Evolutionary conservation across 1,284 basidiomycete genomes (phyloP), one percentile per base, ranked within the genome.

Genomic region (Puccinia hordei): DNA sequence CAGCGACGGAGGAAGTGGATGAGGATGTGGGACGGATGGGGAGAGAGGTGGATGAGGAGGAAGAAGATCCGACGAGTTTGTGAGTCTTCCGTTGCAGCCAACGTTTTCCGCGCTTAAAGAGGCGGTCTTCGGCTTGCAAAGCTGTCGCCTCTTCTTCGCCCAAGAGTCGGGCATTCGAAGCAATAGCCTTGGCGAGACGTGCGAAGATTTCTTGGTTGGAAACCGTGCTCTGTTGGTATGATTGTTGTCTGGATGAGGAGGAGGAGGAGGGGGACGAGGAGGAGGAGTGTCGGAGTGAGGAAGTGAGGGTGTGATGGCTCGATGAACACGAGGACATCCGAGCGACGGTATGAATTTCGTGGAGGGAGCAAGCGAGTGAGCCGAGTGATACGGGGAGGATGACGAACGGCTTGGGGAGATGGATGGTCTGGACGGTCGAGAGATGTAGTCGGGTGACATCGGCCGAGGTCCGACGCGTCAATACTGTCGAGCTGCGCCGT

Each of bases 331-430:
- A 46, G 0, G 76, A 41, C 65, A 69, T 79, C n/a, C 68, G 10
- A 0, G 76, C 76, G 27, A 79, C 76, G 10, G 35, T 72, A 22
- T 71, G 76, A 10, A 79, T 71, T 30, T 79, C 76, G 46, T 71
- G 68, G 4, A 79, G 33, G 33, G 41, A 24, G 24, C 51, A 59
- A 0, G 76, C 76, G 13, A 79, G 51, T 12, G 55, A 27, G 12
- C 55, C 55, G n/a, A 79, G 66, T 15, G 44, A 38, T n/a, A 79
- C 57, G 1, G 76, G 76, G 30, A 79, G 68, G 3, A 49, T 19
- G 22, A 72, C 35, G 69, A n/a, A 72, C 13, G 76, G 76, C 46
- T 57, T 38, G 19, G 76, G 76, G 12, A 79, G 41, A 33, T 69
- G 61, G 41, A 79, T 79, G 22, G 69, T 72, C 49, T 44, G 73